Base-by-base conservation (phyloP, 495 filamentous ascomycete species). In the Hyaloscypha variabilis region DNA sequence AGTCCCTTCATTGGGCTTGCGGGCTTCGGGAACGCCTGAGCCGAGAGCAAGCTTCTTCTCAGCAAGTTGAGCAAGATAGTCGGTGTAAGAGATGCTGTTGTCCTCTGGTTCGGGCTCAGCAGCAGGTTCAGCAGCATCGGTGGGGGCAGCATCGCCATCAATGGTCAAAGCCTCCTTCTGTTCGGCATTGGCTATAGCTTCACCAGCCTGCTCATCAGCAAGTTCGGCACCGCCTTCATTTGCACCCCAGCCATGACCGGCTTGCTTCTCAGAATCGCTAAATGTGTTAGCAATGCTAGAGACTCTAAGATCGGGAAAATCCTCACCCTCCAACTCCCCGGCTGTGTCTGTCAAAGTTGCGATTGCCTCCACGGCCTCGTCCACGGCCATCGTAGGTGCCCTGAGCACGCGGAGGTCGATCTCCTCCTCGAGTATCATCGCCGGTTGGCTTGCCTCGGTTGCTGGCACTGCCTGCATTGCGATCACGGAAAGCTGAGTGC, bases 251-350 rank as follows among this genome's bases (percentile, higher is more conserved):
- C 91, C 90, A 74, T 92, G 91, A 74, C 86, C 88, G 72, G 91
- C 89, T 81, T 96, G 91, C 87, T 98, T 99, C 73, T 92, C 91
- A 72, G 93, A 90, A 71, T 96, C 93, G 70, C 93, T 78, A 62
- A 25, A 63, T 39, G 24, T 29, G 52, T 73, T 53, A 67, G 60
- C 19, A 24, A 50, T 26, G 56, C 23, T 28, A 51, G 57, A 10
- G 19, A 49, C 8, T 50, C 58, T 58, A 58, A 51, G 42, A 63
- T 54, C 34, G 39, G 65, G 64, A 10, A 26, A 46, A 23, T 51
- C 71, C 80, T 71, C 87, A 96, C 92, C 82, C 87, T 71, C 84
- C 83, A 73, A 84, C 83, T 71, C 82, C 85, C 77, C 86, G 89
- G 77, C 88, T 89, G 79, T 97, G 93, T 70, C 94, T 87, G 76